Base-by-base conservation (phyloP, 179 eudicot species). In the Vitellaria paradoxa region DNA sequence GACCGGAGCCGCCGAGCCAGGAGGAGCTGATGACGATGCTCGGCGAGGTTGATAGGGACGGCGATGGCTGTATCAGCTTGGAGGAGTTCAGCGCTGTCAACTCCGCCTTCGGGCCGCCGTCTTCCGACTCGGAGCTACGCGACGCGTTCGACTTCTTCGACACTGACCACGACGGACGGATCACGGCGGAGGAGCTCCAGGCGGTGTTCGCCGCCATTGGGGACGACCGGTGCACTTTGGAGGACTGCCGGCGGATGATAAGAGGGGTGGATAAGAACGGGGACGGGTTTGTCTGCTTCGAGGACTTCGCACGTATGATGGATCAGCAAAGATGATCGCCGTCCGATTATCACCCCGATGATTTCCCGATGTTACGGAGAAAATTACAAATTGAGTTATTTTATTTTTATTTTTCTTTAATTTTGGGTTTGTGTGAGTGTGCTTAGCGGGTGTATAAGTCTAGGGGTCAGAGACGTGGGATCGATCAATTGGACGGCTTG, bases 191-290 rank as follows among this genome's bases (percentile, higher is more conserved):
- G 77, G 98, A 94, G 83, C 75, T 94, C 4, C 81, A 73, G 21
- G 66, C 68, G 40, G 97, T 87, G 20, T 85, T 94, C 15, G 13
- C n/a, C 0, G 74, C 92, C 42, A 81, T 93, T 3, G 96, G 97
- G 0, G 98, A 83, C 49, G 89, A 67, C 0, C 65, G 82, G 78
- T 91, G 93, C 86, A 85, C 96, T 81, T 77, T 91, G 52, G 97
- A 88, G 52, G 97, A 94, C 0, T 93, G 98, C 65, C 59, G 83
- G 79, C 80, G 87, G 23, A 94, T 94, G 98, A 92, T 94, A 18
- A 82, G 73, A 0, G 79, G 85, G 2, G 91, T 88, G 23, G 86
- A 88, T 68, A 78, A 53, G 49, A 86, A 84, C 66, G 86, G 86
- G 20, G 87, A 89, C 47, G 91, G 93, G 14, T 83, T 88, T 69